These are phyloP conservation scores for Oidiodendron maius DNA, from an alignment of 495 filamentous ascomycete genomes.

Conservation along the genomic window DNA sequence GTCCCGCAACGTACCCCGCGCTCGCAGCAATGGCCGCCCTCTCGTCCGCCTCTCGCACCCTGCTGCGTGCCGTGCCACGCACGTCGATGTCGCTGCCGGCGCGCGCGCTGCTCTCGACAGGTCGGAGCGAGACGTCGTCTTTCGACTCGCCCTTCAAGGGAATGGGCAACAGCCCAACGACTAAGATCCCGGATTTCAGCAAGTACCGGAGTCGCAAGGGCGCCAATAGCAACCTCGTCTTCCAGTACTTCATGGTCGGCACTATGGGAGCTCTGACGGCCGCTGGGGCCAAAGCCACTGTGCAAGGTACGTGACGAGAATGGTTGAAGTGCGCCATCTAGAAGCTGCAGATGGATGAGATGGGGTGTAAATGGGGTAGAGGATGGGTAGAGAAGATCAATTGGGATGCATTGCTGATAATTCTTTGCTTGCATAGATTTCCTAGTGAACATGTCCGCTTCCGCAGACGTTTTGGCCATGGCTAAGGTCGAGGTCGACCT, in stretches of 20 bases:
- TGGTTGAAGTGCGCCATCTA: too few relatives aligned
- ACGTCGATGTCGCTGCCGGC: constrained; percentile 19
- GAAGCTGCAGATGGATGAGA: background rate
- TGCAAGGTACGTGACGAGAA: constrained; percentile 67
- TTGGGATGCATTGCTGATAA: constrained; percentile 14
- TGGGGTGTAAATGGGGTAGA: too few relatives aligned
- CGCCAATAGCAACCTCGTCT: constrained; percentile 69
- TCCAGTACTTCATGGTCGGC: constrained; percentile 68
- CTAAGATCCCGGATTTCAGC: constrained; percentile 82
- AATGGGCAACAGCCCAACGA: constrained; percentile 34
- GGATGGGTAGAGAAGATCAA: constrained; percentile 7
- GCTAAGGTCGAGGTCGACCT: constrained; percentile 99
- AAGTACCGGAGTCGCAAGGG: constrained; percentile 71
- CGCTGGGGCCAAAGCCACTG: constrained; percentile 91
- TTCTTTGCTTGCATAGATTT: constrained; percentile 53
- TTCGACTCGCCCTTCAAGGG: constrained; percentile 56
- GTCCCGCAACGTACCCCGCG: constrained; percentile 6
- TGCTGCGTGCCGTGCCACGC: constrained; percentile 20
- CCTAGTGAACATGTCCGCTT: constrained; percentile 99
- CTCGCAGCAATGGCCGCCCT: constrained; percentile 23
- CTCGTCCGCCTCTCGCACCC: constrained; percentile 19
- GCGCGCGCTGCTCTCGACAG: constrained; percentile 43
- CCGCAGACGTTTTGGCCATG: constrained; percentile 96
- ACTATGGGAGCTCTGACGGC: constrained; percentile 86
- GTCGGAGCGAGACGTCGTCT: constrained; percentile 41